Evolutionary conservation across 2,329 filamentous ascomycete genomes (phyloP), one percentile per base, ranked within the genome.

Genomic region (Clonostachys byssicola): DNA sequence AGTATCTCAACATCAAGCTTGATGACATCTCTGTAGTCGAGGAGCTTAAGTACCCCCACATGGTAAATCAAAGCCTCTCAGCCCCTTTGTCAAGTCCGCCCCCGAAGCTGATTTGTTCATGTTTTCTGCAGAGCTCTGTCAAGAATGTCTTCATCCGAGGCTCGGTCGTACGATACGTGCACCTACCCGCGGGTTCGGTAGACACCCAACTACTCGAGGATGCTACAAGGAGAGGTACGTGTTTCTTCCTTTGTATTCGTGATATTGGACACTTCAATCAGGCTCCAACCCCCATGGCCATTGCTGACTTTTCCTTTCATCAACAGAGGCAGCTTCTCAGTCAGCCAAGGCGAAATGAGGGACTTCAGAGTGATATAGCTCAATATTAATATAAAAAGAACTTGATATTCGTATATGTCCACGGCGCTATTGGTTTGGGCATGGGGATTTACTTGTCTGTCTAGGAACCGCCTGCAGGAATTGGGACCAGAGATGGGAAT

Each of bases 1-100:
- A 97, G 74, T 99, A 95, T 72, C 83, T 99, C 63, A 99, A 99
- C 73, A 96, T 99, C 73, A 97, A 97, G 77, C 83, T 99, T 44
- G 94, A 99, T 63, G 90, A 96, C 62, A 95, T 97, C 51, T 80
- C 85, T 53, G 92, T 97, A 34, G 80, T 96, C 23, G 92, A 99
- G 56, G 90, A 97, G 72, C 74, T 94, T 62, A 91, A 92, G 70
- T 97, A 96, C 66, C 94, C 94, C 44, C 94, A 99, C 69, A 71
- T 99, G 67, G 89, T 92, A 75, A 62, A 30, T 30, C 7, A 30
- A 30, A 30, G 23, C 23, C 8, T 30, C 8, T 7, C 33, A 20
- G 6, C 35, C 35, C 7, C 23, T 42, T 41, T 12, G 33, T 8
- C 40, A 45, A n/a, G n/a, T 10, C 13, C 39, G 7, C 14, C 39